These are phyloP conservation scores for Ceratobasidium sp. DNA, from an alignment of 1,284 basidiomycete species.

Conservation along the genomic window DNA sequence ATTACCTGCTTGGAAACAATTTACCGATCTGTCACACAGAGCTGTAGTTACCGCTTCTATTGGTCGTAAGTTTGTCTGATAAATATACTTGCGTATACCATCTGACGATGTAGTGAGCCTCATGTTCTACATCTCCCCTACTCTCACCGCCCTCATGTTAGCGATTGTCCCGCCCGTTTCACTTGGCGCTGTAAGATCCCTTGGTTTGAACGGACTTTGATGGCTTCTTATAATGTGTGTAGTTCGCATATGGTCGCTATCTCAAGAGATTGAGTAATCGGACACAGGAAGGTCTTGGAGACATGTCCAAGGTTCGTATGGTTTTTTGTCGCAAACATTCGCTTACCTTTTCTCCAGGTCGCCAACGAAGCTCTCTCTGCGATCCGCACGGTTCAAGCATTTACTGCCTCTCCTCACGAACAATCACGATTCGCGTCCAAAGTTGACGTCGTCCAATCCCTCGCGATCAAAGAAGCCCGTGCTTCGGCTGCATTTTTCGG, in stretches of 20 bases:
- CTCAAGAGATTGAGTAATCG: constrained; percentile 90
- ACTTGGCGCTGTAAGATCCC: constrained; percentile 83
- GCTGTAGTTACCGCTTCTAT: constrained; percentile 90
- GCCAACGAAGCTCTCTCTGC: constrained; percentile 95
- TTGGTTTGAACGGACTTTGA: neutral
- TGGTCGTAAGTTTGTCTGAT: constrained; percentile 71
- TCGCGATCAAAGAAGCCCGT: constrained; percentile 89
- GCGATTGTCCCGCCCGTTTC: constrained; percentile 95
- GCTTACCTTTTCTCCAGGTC: constrained; percentile 62
- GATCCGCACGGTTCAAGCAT: constrained; percentile 93
- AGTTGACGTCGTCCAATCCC: constrained; percentile 76
- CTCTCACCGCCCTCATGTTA: constrained; percentile 92
- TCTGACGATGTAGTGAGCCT: constrained; percentile 78
- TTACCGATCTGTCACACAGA: constrained; percentile 50
- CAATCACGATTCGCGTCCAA: constrained; percentile 74
- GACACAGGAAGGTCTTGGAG: constrained; percentile 94
- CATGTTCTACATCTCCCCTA: constrained; percentile 96
- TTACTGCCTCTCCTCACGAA: constrained; percentile 83
- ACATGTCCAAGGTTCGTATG: constrained; percentile 83
- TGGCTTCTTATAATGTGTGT: neutral
- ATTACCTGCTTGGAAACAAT: neutral
- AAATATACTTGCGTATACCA: neutral
- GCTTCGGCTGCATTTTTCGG: constrained; percentile 95
- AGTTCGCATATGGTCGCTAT: constrained; percentile 96
- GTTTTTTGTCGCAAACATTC: no score